Evolutionary conservation across 2,329 filamentous ascomycete species (phyloP).

Genomic region (Biscogniauxia marginata): DNA sequence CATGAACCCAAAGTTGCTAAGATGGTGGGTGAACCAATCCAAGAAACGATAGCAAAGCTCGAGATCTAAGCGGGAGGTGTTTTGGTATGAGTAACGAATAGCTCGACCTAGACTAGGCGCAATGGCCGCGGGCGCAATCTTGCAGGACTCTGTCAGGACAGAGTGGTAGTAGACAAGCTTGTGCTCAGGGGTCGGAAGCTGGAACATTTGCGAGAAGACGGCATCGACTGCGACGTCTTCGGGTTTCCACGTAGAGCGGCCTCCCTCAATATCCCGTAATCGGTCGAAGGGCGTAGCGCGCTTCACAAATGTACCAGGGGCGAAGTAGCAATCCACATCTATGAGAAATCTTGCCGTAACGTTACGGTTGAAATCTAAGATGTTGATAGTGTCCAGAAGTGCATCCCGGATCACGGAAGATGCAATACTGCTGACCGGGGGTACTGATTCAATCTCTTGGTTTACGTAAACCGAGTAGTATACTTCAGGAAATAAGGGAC

Average conservation of each 20-base stretch:
- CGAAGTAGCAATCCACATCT: constrained; percentile 93
- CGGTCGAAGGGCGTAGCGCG: constrained; percentile 91
- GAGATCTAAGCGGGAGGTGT: constrained; percentile 77
- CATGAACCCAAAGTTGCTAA: constrained; percentile 98
- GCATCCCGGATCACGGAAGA: constrained; percentile 82
- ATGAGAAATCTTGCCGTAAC: constrained; percentile 85
- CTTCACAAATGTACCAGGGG: constrained; percentile 86
- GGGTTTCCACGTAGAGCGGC: constrained; percentile 85
- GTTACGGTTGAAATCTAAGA: constrained; percentile 88
- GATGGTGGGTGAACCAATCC: constrained; percentile 96
- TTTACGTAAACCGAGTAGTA: constrained; percentile 90
- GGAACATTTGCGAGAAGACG: constrained; percentile 92
- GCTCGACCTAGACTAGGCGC: constrained; percentile 90
- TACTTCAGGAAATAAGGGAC: constrained; percentile 83
- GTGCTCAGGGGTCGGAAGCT: constrained; percentile 82
- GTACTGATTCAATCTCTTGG: constrained; percentile 87
- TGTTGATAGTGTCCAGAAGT: constrained; percentile 89
- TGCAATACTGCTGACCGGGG: constrained; percentile 70
- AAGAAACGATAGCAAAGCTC: constrained; percentile 85
- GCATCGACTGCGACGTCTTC: constrained; percentile 98
- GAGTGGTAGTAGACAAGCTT: constrained; percentile 97
- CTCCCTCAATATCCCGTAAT: constrained; percentile 65
- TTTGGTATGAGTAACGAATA: constrained; percentile 87
- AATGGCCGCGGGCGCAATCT: constrained; percentile 93
- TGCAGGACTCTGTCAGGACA: constrained; percentile 91